A percentile compares a stretch with the other conserved stretches of the same genome.
These are phyloP conservation scores for Bonia amplexicaulis DNA, from an alignment of 176 grass and related monocot species.

Conservation along the genomic window DNA sequence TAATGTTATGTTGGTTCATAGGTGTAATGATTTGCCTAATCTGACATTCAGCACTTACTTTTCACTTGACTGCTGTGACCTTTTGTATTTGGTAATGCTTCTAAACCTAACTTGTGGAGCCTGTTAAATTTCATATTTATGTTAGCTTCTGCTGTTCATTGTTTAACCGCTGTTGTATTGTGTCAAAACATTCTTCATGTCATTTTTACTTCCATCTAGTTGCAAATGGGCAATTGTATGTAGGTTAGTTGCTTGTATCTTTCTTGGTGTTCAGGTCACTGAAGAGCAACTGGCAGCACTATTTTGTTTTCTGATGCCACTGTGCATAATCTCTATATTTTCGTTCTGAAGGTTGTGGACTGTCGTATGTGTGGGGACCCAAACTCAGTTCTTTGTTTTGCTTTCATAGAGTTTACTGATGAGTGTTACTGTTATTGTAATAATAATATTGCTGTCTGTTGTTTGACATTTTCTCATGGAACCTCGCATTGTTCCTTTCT, in stretches of 20 bases:
- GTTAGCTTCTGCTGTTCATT: not conserved
- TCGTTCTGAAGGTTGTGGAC: constrained; percentile 76
- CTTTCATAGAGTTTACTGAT: too few species aligned
- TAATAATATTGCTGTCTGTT: not conserved
- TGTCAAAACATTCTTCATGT: not conserved
- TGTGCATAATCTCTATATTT: not conserved
- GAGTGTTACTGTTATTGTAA: too few species aligned
- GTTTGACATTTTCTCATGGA: not conserved
- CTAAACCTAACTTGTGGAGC: not conserved
- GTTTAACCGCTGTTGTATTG: not conserved
- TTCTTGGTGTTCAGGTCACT: constrained; percentile 63
- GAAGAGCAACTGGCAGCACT: constrained; percentile 93
- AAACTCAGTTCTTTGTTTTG: too few species aligned
- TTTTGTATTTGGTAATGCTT: not conserved
- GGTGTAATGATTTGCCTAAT: not conserved
- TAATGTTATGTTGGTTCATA: too few species aligned
- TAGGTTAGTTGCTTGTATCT: constrained; percentile 10
- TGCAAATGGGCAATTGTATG: not conserved
- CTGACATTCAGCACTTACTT: not conserved
- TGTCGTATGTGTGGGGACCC: constrained; percentile 98
- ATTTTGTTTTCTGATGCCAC: constrained; percentile 34
- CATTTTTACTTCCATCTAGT: not conserved
- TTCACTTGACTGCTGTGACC: not conserved
- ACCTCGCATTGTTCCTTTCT: not conserved
- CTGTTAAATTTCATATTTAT: constrained; percentile 6